Percentiles rank a stretch among this genome's conserved stretches.
phyloP scores from a whole-genome alignment of 2,329 filamentous ascomycete species.

The Neofusicoccum ribis region DNA sequence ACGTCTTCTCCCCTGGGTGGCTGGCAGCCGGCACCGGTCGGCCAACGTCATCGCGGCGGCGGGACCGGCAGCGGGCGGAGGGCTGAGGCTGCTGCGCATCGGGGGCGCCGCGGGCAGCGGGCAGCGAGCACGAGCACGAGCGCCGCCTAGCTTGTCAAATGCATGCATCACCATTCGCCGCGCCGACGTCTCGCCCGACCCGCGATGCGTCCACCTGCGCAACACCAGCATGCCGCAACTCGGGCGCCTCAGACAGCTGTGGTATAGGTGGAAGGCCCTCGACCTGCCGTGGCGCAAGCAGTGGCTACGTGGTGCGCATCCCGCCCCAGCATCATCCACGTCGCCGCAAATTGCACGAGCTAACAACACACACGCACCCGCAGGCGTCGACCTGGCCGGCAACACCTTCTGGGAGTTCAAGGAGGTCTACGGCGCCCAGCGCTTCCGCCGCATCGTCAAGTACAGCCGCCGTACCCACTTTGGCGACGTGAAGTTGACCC shows the following conservation, averaged over 20 bases:
- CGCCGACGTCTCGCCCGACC: background rate
- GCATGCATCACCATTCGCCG: slow-evolving; percentile 12
- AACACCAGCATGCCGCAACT: slow-evolving; percentile 16
- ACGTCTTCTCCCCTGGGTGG: background rate
- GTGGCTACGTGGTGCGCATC: slow-evolving; percentile 56
- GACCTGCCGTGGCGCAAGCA: slow-evolving; percentile 62
- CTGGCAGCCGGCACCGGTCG: background rate
- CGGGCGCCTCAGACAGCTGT: slow-evolving; percentile 46
- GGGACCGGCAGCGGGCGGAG: background rate
- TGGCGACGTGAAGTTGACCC: slow-evolving; percentile 61
- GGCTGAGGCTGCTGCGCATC: background rate
- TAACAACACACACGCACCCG: background rate
- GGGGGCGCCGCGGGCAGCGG: background rate
- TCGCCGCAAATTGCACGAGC: background rate
- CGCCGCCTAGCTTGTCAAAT: slow-evolving; percentile 13
- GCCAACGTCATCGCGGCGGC: background rate
- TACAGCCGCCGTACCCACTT: slow-evolving; percentile 55
- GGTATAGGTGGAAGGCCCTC: slow-evolving; percentile 64
- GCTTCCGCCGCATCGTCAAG: slow-evolving; percentile 60
- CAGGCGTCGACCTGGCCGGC: slow-evolving; percentile 61
- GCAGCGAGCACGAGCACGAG: background rate
- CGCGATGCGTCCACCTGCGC: background rate
- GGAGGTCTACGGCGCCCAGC: slow-evolving; percentile 54
- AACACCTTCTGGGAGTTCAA: slow-evolving; percentile 70
- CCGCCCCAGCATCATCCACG: background rate